A percentile compares a stretch with the other conserved stretches of the same genome.
These are phyloP conservation scores for Zygosaccharomyces rouxii DNA, from an alignment of 805 yeast genomes.

Conservation along the genomic window DNA sequence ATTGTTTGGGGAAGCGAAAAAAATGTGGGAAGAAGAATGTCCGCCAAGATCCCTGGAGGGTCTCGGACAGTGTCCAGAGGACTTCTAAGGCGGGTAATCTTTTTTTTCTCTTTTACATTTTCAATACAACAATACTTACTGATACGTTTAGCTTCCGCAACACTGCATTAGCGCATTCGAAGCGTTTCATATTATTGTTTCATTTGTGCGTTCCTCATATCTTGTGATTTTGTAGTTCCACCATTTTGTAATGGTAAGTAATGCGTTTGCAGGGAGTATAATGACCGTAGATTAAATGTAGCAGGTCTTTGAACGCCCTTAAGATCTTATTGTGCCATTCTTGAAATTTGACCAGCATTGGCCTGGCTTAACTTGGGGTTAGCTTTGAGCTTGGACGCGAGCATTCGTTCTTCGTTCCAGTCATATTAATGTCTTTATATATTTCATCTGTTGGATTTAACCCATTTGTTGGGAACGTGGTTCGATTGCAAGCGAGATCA, in stretches of 20 bases:
- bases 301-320: neutral
- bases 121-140: neutral
- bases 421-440: neutral
- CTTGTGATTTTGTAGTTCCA: neutral
- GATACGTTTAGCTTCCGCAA: neutral
- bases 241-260: slow-evolving; percentile 3
- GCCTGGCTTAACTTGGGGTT: neutral
- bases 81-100: neutral
- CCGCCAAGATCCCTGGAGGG: neutral
- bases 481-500: neutral
- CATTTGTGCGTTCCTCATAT: too few relatives aligned
- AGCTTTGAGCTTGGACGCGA: neutral
- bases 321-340: neutral
- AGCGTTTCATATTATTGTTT: neutral
- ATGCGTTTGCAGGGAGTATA: slow-evolving; percentile 4
- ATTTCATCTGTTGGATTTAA: neutral
- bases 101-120: too few relatives aligned
- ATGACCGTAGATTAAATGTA: neutral
- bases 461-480: slow-evolving; percentile 4
- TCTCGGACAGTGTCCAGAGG: neutral
- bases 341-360: neutral
- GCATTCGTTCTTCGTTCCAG: neutral
- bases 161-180: neutral
- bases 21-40: neutral
- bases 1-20: neutral